Conservation (phyloP, 2,329 filamentous ascomycete genomes). For the Trichoderma pleuroti region DNA sequence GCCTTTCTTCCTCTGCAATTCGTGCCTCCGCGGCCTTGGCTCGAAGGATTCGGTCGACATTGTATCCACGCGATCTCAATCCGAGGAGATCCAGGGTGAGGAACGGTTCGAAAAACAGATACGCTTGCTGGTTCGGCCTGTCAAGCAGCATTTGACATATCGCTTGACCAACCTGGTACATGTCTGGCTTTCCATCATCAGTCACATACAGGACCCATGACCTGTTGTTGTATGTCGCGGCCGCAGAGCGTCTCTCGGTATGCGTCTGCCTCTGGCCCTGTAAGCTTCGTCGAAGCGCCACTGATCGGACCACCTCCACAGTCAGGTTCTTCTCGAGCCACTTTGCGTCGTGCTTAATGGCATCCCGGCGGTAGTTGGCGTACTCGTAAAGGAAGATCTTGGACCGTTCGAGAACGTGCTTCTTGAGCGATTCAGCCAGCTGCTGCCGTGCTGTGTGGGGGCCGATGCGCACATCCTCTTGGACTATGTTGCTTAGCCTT, state of each 20-base stretch:
- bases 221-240: constrained; percentile 51
- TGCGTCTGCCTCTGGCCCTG: constrained; percentile 66
- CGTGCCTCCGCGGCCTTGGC: constrained; percentile 83
- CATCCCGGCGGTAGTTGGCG: constrained; percentile 64
- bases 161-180: constrained; percentile 89
- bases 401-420: constrained; percentile 80
- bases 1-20: constrained; percentile 78
- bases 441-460: constrained; percentile 62
- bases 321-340: constrained; percentile 86
- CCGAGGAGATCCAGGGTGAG: constrained; percentile 80
- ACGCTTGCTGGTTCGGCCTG: constrained; percentile 82
- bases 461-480: constrained; percentile 73
- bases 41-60: constrained; percentile 89
- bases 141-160: constrained; percentile 77
- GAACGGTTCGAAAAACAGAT: constrained; percentile 86
- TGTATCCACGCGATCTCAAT: constrained; percentile 84
- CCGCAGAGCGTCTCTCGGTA: constrained; percentile 72
- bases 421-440: constrained; percentile 65
- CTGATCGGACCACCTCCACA: constrained; percentile 73
- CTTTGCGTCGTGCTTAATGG: constrained; percentile 79
- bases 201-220: constrained; percentile 74
- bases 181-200: constrained; percentile 64
- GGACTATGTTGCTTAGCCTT: constrained; percentile 71
- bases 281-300: constrained; percentile 74
- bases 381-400: constrained; percentile 85